phyloP scores from a whole-genome alignment of 2,329 filamentous ascomycete species.

The Leptographium flavum region DNA sequence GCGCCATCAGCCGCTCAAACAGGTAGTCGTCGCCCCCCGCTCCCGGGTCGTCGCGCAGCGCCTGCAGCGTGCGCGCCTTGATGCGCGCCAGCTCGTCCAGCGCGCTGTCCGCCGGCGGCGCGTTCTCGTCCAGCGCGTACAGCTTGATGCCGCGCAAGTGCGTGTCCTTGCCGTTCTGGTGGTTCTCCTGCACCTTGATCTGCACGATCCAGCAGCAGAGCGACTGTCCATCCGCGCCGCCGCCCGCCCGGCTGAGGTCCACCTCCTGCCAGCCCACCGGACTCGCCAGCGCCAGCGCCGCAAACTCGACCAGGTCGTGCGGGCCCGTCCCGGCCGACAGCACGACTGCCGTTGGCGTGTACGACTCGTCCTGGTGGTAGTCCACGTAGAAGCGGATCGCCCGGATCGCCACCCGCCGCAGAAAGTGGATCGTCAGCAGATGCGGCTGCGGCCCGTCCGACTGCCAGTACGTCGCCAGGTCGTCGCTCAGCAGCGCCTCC shows the following conservation, averaged over 20 bases:
- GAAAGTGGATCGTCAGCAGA: constrained; percentile 66
- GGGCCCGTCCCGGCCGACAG: constrained; percentile 83
- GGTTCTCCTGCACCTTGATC: constrained; percentile 84
- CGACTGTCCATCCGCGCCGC: constrained; percentile 52
- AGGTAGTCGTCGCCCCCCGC: constrained; percentile 20
- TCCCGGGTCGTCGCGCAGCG: constrained; percentile 15
- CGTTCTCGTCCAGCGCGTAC: constrained; percentile 45
- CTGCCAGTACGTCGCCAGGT: constrained; percentile 68
- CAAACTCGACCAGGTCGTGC: constrained; percentile 83
- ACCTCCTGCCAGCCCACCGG: constrained; percentile 89
- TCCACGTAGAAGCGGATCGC: constrained; percentile 77
- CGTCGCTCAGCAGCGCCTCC: constrained; percentile 59
- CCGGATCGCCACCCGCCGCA: constrained; percentile 66
- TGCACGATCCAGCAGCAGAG: constrained; percentile 83
- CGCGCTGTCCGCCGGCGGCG: constrained; percentile 21
- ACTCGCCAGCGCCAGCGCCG: constrained; percentile 60
- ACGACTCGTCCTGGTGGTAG: constrained; percentile 85
- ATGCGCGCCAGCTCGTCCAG: constrained; percentile 20
- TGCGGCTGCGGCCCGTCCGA: constrained; percentile 78
- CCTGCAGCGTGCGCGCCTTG: constrained; percentile 17
- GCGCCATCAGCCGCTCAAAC: constrained; percentile 17
- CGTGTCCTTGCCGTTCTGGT: constrained; percentile 99
- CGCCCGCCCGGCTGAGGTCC: constrained; percentile 39
- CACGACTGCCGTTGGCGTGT: constrained; percentile 85
- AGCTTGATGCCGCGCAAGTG: constrained; percentile 88